Base-by-base conservation (phyloP, 139 green algal genomes). In the Dunaliella primolecta region DNA sequence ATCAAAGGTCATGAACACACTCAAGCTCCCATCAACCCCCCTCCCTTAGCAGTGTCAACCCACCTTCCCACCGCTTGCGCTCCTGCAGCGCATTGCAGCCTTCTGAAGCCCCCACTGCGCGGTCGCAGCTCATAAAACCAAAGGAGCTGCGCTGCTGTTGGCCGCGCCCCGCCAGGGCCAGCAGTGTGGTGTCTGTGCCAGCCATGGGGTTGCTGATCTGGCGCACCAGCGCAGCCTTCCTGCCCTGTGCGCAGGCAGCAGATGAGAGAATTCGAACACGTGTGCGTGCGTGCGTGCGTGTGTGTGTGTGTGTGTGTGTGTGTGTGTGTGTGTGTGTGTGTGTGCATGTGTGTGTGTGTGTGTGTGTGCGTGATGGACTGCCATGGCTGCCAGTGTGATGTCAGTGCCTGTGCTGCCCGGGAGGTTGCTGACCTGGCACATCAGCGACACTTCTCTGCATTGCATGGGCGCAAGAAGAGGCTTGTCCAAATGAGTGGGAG, bases 171-270 rank as follows among this genome's bases (percentile, higher is more conserved):
- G 96, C 92, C 38, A 99, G 94, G 23, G 96, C 94, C 56, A 99
- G 91, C 86, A 99, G 89, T 2, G 97, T 99, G 72, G 92, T 95
- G 91, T 99, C 97, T 11, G 89, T 95, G 27, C 93, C 95, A 1
- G 97, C 97, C 91, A 99, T 95, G 3, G 97, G 97, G 89, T 99
- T 99, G 94, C 91, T 94, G 92, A 99, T 98, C 88, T 99, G 97
- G 1, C 96, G 93, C 36, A 98, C 89, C 3, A 98, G 84, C 0
- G 92, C 94, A 1, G 94, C 94, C 84, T 92, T 84, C 2, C 94
- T 85, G 15, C 89, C 88, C 38, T 90, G 86, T 35, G n/a, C n/a
- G n/a, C n/a, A n/a, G n/a, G n/a, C n/a, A n/a, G n/a, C n/a, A n/a
- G n/a, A n/a, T n/a, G n/a, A n/a, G n/a, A n/a, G n/a, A n/a, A n/a